phyloP scores from a whole-genome alignment of 495 filamentous ascomycete species.

The Tuber borchii region DNA sequence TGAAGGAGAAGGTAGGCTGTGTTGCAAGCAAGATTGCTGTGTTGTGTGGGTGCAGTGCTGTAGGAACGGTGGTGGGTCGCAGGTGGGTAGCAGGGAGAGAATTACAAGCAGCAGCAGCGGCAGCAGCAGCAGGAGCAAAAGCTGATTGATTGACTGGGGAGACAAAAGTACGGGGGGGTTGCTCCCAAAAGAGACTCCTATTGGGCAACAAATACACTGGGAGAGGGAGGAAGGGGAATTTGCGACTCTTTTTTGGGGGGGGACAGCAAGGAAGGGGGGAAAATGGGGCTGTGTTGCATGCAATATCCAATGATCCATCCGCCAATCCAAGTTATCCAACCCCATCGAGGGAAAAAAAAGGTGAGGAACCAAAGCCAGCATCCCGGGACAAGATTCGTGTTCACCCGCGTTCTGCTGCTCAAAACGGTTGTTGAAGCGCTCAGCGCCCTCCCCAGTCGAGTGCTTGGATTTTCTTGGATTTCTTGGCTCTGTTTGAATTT shows the following conservation, averaged over 20 bases:
- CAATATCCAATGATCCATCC: conserved; percentile 5
- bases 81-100: neutral
- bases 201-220: neutral
- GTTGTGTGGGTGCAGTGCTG: neutral
- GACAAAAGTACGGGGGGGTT: neutral
- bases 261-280: neutral
- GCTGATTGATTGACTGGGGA: conserved; percentile 19
- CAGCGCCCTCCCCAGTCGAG: conserved; percentile 9
- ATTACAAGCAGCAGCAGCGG: neutral
- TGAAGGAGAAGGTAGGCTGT: neutral
- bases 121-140: conserved; percentile 8
- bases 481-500: conserved; percentile 14
- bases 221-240: neutral
- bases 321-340: neutral
- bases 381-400: conserved; percentile 34
- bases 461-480: conserved; percentile 20
- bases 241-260: neutral
- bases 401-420: conserved; percentile 34
- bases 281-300: neutral
- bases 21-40: neutral
- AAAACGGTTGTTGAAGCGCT: conserved; percentile 29
- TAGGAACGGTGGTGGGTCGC: neutral
- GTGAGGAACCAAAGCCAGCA: conserved; percentile 12
- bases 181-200: neutral
- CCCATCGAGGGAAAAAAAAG: neutral